Percentiles rank a stretch among this genome's conserved stretches.
Evolutionary conservation across 306 rosid genomes (phyloP).

Genomic region (Albizia julibrissin): DNA sequence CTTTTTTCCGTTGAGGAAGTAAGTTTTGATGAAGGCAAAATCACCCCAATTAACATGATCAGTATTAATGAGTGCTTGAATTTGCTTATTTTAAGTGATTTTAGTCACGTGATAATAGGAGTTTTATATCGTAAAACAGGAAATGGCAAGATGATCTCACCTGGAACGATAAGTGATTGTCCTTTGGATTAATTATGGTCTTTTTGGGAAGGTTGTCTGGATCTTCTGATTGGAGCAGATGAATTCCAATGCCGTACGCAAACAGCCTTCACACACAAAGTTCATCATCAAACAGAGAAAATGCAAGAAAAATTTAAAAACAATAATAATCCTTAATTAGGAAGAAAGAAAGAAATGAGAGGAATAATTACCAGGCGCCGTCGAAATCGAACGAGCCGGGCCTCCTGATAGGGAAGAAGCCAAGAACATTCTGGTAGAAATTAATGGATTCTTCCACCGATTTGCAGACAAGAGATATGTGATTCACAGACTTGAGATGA

Average conservation of each 20-base stretch:
- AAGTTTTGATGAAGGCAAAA: too few species aligned
- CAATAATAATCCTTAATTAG: too few species aligned
- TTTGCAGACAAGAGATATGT: slow-evolving; percentile 72
- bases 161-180: slow-evolving; percentile 92
- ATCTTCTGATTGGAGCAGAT: slow-evolving; percentile 66
- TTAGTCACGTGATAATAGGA: neutral
- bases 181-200: slow-evolving; percentile 80
- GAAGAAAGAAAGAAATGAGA: neutral
- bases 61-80: too few species aligned
- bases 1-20: too few species aligned
- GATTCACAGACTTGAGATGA: slow-evolving; percentile 81
- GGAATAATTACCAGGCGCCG: slow-evolving; percentile 65
- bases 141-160: slow-evolving; percentile 23
- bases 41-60: too few species aligned
- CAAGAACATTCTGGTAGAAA: slow-evolving; percentile 80
- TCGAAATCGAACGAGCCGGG: slow-evolving; percentile 85
- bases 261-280: slow-evolving; percentile 59
- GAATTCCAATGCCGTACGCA: slow-evolving; percentile 88
- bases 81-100: neutral
- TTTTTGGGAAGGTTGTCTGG: slow-evolving; percentile 57
- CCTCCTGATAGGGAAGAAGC: slow-evolving; percentile 79
- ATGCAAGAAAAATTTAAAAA: neutral
- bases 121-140: too few species aligned
- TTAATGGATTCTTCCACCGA: slow-evolving; percentile 62
- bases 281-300: slow-evolving; percentile 3